Evolutionary conservation across 164 flowering plant genomes (phyloP).

Genomic region (Litsea cubeba): DNA sequence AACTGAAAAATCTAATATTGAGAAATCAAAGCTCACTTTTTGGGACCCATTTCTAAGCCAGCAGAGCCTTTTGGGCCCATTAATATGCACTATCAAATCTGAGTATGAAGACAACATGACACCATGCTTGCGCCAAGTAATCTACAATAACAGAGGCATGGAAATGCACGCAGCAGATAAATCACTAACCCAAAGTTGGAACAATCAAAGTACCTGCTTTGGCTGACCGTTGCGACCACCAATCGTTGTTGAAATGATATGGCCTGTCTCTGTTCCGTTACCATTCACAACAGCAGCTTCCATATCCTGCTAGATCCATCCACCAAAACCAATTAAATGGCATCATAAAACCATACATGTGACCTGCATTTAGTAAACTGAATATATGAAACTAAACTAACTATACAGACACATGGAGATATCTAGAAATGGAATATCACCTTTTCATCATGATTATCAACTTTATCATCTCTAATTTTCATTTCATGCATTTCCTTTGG

Average conservation of each 20-base stretch:
- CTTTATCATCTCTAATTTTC: constrained; percentile 66
- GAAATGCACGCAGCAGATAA: background rate
- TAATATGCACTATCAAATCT: too few species aligned
- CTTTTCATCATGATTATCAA: constrained; percentile 50
- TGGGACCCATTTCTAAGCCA: too few species aligned
- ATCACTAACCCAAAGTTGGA: background rate
- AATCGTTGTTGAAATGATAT: constrained; percentile 55
- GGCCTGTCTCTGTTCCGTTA: constrained; percentile 82
- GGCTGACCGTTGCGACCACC: constrained; percentile 80
- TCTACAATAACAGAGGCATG: background rate
- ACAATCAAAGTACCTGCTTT: constrained; percentile 49
- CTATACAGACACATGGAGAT: background rate
- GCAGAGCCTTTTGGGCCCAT: too few species aligned
- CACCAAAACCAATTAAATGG: constrained; percentile 6
- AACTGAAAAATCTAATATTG: too few species aligned
- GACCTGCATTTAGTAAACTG: background rate
- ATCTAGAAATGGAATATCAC: constrained; percentile 14
- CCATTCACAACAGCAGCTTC: constrained; percentile 67
- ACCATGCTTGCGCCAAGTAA: too few species aligned
- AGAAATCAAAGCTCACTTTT: too few species aligned
- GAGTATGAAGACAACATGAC: too few species aligned
- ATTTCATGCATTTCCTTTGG: constrained; percentile 69
- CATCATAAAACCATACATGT: background rate
- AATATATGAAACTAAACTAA: background rate
- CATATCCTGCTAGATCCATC: constrained; percentile 36